Evolutionary conservation across 2,329 filamentous ascomycete genomes (phyloP).

Genomic region (Trichophyton rubrum): DNA sequence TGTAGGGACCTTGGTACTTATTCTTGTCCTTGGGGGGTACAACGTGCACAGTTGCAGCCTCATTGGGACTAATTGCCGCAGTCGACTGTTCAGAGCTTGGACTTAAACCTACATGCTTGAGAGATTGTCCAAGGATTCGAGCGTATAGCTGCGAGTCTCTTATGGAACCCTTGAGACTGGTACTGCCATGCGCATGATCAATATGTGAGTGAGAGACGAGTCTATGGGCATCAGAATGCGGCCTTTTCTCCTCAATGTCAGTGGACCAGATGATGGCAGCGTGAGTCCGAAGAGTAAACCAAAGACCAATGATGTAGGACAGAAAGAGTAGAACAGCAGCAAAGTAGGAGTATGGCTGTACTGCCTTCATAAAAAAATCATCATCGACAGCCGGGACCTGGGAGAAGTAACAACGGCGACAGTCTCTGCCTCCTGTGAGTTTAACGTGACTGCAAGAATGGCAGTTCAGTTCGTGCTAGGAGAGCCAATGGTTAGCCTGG

Average conservation of each 20-base stretch:
- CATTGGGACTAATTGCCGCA: background rate
- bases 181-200: slow-evolving; percentile 19
- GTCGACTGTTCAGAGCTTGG: slow-evolving; percentile 19
- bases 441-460: slow-evolving; percentile 42
- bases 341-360: slow-evolving; percentile 86
- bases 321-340: slow-evolving; percentile 75
- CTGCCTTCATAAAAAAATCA: slow-evolving; percentile 77
- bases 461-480: slow-evolving; percentile 79
- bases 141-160: slow-evolving; percentile 85
- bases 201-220: background rate
- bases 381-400: slow-evolving; percentile 75
- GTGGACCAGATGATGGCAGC: slow-evolving; percentile 94
- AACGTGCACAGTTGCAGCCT: slow-evolving; percentile 44
- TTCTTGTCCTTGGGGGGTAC: slow-evolving; percentile 56
- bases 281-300: slow-evolving; percentile 92
- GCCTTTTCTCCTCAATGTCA: slow-evolving; percentile 64
- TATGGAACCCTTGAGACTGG: slow-evolving; percentile 50
- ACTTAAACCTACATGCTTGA: slow-evolving; percentile 66
- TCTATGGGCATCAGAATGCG: slow-evolving; percentile 9
- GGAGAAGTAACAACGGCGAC: slow-evolving; percentile 85
- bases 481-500: background rate
- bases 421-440: slow-evolving; percentile 46
- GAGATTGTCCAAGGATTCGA: slow-evolving; percentile 77
- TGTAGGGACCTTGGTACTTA: slow-evolving; percentile 25
- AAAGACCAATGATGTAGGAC: slow-evolving; percentile 83